Base-by-base conservation (phyloP, 2,329 filamentous ascomycete genomes). In the Diaporthe ampelina region DNA sequence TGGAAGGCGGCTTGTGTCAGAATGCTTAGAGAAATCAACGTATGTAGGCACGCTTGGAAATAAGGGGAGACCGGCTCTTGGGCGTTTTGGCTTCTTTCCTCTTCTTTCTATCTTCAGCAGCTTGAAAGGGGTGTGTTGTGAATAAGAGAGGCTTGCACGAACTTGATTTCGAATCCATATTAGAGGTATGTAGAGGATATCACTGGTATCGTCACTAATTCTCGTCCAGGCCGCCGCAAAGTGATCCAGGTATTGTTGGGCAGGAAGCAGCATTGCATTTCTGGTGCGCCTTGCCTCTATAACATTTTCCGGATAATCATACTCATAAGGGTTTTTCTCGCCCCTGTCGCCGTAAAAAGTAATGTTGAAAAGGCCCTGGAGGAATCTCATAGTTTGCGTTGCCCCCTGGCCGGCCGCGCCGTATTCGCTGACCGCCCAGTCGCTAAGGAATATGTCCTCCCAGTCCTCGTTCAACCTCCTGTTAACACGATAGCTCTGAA, bases 381-480 rank as follows among this genome's bases (percentile, higher is more conserved):
- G 15, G 40, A 43, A 43, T 6, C 6, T 6, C 11, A 43, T 43
- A 15, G 15, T 17, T 2, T 43, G 2, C 40, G 13, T n/a, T n/a
- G n/a, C n/a, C n/a, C n/a, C n/a, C n/a, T n/a, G n/a, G n/a, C 15
- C 40, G 40, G 13, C 7, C 4, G 6, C 40, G 17, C 40, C 17
- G 15, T 19, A 19, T 19, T 19, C 15, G 0, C 0, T 2, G 19
- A 4, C 1, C 1, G n/a, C 48, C 48, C n/a, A 24, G 4, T 24
- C n/a, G n/a, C n/a, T 7, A n/a, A 35, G 26, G 19, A 50, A 43
- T 19, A 21, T 0, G 6, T 15, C 17, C 19, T 65, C 40, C 59
- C 59, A 65, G 1, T n/a, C 61, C 2, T 24, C 21, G 10, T 24
- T 26, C 4, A 29, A 11, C 29, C 21, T 24, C 21, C 43, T 19